phyloP scores from a whole-genome alignment of 1,284 basidiomycete genomes.

The Papiliotrema terrestris region DNA sequence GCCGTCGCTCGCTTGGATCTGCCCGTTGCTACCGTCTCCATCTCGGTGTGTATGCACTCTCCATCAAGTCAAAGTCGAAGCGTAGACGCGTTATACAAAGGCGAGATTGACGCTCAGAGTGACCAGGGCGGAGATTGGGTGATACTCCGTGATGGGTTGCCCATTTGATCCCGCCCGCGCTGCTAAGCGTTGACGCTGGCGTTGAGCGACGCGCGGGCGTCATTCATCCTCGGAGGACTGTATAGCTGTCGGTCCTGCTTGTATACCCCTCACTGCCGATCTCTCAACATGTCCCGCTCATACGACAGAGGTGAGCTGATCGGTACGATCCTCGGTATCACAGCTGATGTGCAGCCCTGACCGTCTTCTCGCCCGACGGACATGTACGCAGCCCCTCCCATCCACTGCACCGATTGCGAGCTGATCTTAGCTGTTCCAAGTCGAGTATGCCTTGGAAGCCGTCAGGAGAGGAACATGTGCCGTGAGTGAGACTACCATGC shows the following conservation, averaged over 20 bases:
- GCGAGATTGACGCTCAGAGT: no score
- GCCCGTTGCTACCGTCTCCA: conserved; percentile 37
- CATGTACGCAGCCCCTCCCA: conserved; percentile 54
- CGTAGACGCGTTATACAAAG: no score
- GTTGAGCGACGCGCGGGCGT: not conserved
- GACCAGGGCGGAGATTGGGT: no score
- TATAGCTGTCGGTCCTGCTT: not conserved
- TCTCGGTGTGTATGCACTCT: not conserved
- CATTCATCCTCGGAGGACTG: not conserved
- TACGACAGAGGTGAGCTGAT: conserved; percentile 48
- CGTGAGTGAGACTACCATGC: conserved; percentile 54
- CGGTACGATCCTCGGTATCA: not conserved
- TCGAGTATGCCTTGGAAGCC: conserved; percentile 97
- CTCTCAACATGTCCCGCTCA: conserved; percentile 46
- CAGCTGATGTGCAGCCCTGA: conserved; percentile 54
- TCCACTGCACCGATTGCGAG: conserved; percentile 3
- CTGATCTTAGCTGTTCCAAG: conserved; percentile 51
- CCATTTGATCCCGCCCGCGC: not conserved
- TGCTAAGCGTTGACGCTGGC: no score
- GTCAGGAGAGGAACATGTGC: conserved; percentile 97
- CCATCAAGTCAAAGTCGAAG: not conserved
- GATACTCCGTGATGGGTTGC: no score
- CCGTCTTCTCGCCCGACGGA: conserved; percentile 91
- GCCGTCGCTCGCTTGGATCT: conserved; percentile 42
- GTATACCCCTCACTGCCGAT: not conserved